These are phyloP conservation scores for Ceratocystiopsis sp. DNA, from an alignment of 2,329 filamentous ascomycete species.

Conservation along the genomic window DNA sequence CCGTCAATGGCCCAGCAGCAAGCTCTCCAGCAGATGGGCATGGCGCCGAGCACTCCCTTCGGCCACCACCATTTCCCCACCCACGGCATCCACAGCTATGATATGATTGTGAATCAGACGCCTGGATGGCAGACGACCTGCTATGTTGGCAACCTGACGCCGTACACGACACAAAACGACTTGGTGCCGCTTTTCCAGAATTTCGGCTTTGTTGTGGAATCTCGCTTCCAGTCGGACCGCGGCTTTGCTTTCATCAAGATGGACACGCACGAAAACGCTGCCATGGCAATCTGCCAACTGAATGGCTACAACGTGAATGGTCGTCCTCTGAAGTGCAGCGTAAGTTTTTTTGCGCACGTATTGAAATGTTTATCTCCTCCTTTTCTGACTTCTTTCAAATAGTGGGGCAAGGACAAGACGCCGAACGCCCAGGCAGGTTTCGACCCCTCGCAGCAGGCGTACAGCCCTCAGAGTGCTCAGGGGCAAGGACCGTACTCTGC, in stretches of 20 bases:
- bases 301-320: conserved; percentile 98
- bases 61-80: conserved; percentile 97
- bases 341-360: conserved; percentile 32
- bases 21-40: conserved; percentile 91
- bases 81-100: conserved; percentile 90
- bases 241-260: conserved; percentile 99
- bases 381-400: conserved; percentile 3
- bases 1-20: conserved; percentile 96
- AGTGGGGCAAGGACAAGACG: conserved; percentile 99
- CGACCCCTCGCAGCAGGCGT: conserved; percentile 55
- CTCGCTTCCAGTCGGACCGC: conserved; percentile 91
- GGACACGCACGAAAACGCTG: conserved; percentile 94
- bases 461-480: conserved; percentile 58
- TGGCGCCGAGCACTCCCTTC: conserved; percentile 92
- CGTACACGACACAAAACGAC: conserved; percentile 92
- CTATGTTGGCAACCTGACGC: conserved; percentile 90
- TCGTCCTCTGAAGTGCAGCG: conserved; percentile 92
- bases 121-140: conserved; percentile 96
- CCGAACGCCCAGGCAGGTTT: conserved; percentile 59
- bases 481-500: conserved; percentile 53
- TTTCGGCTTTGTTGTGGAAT: conserved; percentile 94
- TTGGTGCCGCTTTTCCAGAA: conserved; percentile 97
- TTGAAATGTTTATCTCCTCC: no score
- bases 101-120: conserved; percentile 90
- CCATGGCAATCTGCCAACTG: conserved; percentile 95